Conservation (phyloP, 331 rosid genomes). For the Quercus lobata region DNA sequence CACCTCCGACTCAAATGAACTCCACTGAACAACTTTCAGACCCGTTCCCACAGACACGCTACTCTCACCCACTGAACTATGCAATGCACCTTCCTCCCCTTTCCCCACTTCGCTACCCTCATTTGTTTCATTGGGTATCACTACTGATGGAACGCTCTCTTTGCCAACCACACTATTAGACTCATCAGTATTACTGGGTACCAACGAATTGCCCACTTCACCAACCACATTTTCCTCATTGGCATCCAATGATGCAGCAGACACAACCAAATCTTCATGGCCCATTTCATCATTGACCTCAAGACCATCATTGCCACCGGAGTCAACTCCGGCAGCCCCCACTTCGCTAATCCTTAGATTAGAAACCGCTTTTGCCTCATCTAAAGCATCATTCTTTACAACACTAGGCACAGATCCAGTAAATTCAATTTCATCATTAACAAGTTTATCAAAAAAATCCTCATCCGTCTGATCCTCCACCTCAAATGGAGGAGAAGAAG, state of each 20-base stretch:
- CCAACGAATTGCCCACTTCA: not conserved
- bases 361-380: slow-evolving; percentile 3
- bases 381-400: slow-evolving; percentile 3
- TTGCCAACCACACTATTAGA: not conserved
- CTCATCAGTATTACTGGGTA: not conserved
- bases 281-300: slow-evolving; percentile 8
- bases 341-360: slow-evolving; percentile 24
- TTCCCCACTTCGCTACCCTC: not conserved
- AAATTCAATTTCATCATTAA: slow-evolving; percentile 17
- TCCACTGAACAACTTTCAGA: slow-evolving; percentile 36
- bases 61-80: not conserved
- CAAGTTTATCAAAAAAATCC: slow-evolving; percentile 33
- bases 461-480: slow-evolving; percentile 32
- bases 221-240: not conserved
- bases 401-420: not conserved
- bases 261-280: not conserved
- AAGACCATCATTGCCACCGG: not conserved
- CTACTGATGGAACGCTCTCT: not conserved
- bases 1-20: slow-evolving; percentile 11
- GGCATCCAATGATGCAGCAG: slow-evolving; percentile 5
- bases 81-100: slow-evolving; percentile 3
- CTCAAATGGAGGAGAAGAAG: slow-evolving; percentile 17
- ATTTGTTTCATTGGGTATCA: not conserved
- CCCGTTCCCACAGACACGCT: slow-evolving; percentile 9
- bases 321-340: not conserved